Evolutionary conservation across 169 alveolate species (phyloP).

Genomic region (Plasmodium inui): DNA sequence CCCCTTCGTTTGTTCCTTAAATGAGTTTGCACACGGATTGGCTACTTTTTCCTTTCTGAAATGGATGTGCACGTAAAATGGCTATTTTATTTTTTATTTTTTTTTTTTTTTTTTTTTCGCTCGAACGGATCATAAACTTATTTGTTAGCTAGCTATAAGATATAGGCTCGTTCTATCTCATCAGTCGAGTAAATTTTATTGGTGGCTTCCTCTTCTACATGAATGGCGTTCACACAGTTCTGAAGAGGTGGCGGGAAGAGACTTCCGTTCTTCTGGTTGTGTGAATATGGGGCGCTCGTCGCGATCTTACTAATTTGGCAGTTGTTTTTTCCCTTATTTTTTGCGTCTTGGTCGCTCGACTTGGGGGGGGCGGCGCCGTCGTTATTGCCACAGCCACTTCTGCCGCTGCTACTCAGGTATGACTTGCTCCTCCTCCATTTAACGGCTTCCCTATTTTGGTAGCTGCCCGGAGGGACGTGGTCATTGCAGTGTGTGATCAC

Average conservation of each 20-base stretch:
- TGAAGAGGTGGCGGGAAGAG: not conserved
- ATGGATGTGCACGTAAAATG: not conserved
- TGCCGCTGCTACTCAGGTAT: not conserved
- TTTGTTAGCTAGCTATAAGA: not conserved
- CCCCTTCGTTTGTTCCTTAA: not conserved
- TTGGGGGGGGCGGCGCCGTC: not conserved
- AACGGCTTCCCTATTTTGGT: conserved; percentile 20
- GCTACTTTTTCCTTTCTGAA: not conserved
- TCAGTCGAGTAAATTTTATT: not conserved
- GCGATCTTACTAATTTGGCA: not conserved
- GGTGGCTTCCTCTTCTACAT: not conserved
- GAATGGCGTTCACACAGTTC: not conserved
- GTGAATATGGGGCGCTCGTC: not conserved
- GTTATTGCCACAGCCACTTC: not conserved
- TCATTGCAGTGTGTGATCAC: conserved; percentile 40
- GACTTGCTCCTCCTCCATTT: conserved; percentile 19
- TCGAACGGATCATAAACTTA: not conserved
- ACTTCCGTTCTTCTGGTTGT: not conserved
- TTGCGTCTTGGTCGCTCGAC: not conserved
- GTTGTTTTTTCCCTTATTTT: not conserved
- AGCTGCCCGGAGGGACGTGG: conserved; percentile 20
- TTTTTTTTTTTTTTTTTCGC: not conserved
- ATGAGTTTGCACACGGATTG: not conserved
- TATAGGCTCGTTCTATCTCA: not conserved
- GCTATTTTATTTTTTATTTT: not conserved